Evolutionary conservation across 441 rosid genomes (phyloP).

Genomic region (Eruca vesicaria): DNA sequence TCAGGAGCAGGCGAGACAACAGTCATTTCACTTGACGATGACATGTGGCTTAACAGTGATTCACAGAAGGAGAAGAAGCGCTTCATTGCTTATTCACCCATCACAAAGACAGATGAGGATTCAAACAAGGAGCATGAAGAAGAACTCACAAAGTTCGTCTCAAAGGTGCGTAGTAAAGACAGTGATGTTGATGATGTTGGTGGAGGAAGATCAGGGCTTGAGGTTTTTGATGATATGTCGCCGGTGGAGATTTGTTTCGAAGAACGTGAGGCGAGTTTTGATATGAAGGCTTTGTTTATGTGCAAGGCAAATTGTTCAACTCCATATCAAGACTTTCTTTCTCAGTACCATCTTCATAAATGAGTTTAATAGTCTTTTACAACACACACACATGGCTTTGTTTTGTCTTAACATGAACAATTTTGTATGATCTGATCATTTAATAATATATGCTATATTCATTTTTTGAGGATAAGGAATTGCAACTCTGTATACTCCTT

Average conservation of each 20-base stretch:
- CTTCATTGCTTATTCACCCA: constrained; percentile 29
- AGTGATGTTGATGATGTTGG: not conserved
- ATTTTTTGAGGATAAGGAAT: not conserved
- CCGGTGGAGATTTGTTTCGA: constrained; percentile 30
- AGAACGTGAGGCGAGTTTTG: constrained; percentile 2
- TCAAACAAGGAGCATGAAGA: constrained; percentile 16
- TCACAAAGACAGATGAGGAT: not conserved
- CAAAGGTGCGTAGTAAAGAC: constrained; percentile 25
- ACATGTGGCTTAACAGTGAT: constrained; percentile 14
- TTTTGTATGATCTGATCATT: not conserved
- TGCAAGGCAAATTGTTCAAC: constrained; percentile 18
- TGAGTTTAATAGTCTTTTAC: not conserved
- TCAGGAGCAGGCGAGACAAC: constrained; percentile 26
- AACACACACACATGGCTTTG: not conserved
- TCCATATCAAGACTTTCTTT: constrained; percentile 28
- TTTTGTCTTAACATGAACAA: not conserved
- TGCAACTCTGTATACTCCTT: too few species aligned
- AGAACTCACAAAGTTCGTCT: constrained; percentile 22
- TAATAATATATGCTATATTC: not conserved
- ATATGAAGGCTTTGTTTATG: constrained; percentile 17
- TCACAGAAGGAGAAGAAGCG: constrained; percentile 20
- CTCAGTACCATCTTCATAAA: constrained; percentile 22
- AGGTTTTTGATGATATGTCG: constrained; percentile 27
- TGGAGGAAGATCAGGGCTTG: constrained; percentile 20
- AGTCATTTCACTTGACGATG: constrained; percentile 21